Percentiles rank a stretch among this genome's conserved stretches.
Conservation (phyloP, 768 basidiomycete genomes). For the Sarcodon sp. region DNA sequence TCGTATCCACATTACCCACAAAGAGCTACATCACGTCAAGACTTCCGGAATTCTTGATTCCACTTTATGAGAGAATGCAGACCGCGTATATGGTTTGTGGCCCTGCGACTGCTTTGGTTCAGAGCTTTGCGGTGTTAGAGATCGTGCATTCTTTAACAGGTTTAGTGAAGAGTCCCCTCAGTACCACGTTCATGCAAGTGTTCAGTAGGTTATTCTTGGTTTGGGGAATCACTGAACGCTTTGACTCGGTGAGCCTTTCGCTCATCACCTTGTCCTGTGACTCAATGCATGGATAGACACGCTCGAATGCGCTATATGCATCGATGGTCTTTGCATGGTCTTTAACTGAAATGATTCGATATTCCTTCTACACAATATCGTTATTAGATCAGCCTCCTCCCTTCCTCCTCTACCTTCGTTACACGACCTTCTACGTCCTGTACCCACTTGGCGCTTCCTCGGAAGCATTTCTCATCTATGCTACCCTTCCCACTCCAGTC, state of each 20-base stretch:
- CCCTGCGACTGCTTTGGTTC: constrained; percentile 51
- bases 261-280: neutral
- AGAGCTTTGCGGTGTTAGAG: constrained; percentile 77
- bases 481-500: constrained; percentile 46
- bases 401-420: constrained; percentile 59
- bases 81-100: constrained; percentile 58
- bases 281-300: constrained; percentile 29
- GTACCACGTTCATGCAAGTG: constrained; percentile 71
- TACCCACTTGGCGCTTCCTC: constrained; percentile 89
- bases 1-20: no score
- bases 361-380: constrained; percentile 69
- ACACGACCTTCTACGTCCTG: constrained; percentile 88
- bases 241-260: constrained; percentile 35
- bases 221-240: constrained; percentile 69
- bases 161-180: constrained; percentile 65
- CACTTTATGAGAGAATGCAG: constrained; percentile 31
- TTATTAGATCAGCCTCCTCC: constrained; percentile 41
- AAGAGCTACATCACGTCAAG: no score
- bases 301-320: constrained; percentile 66
- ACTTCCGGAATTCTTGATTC: no score
- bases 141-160: constrained; percentile 70
- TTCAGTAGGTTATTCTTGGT: constrained; percentile 71
- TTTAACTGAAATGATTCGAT: constrained; percentile 82
- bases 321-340: constrained; percentile 94
- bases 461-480: constrained; percentile 76